Conservation (phyloP, 2,329 filamentous ascomycete species). For the Monascus ruber region DNA sequence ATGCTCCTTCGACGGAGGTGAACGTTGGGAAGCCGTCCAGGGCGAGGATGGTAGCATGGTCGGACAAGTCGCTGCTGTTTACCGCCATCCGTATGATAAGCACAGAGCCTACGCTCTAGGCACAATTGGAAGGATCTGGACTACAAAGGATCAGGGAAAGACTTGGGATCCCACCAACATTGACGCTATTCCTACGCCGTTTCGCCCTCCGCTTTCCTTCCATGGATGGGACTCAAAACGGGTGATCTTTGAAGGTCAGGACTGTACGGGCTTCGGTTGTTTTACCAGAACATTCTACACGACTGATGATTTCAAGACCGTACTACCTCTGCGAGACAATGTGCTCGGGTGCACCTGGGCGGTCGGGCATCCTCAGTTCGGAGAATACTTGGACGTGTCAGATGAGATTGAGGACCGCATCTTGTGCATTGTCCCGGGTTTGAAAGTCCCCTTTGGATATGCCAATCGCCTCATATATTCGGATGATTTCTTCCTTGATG, state of each 20-base stretch:
- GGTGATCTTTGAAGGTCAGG: slow-evolving; percentile 71
- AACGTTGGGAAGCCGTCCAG: slow-evolving; percentile 59
- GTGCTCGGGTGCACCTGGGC: slow-evolving; percentile 81
- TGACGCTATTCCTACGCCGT: slow-evolving; percentile 45
- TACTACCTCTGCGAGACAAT: slow-evolving; percentile 53
- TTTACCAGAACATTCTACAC: slow-evolving; percentile 61
- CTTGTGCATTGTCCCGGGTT: slow-evolving; percentile 67
- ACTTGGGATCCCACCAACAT: slow-evolving; percentile 67
- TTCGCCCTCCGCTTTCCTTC: slow-evolving; percentile 54
- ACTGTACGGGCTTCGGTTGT: slow-evolving; percentile 55
- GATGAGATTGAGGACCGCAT: slow-evolving; percentile 59
- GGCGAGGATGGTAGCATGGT: slow-evolving; percentile 44
- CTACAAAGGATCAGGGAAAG: slow-evolving; percentile 71
- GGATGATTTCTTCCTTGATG: slow-evolving; percentile 64
- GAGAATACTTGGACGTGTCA: slow-evolving; percentile 40
- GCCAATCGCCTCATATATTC: slow-evolving; percentile 72
- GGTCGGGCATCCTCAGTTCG: slow-evolving; percentile 60
- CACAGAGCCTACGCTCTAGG: slow-evolving; percentile 73
- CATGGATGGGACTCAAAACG: slow-evolving; percentile 74
- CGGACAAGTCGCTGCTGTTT: slow-evolving; percentile 44
- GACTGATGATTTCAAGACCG: slow-evolving; percentile 66
- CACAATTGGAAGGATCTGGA: slow-evolving; percentile 59
- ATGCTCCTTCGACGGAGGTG: slow-evolving; percentile 71
- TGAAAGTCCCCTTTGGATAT: slow-evolving; percentile 57
- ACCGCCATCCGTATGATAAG: slow-evolving; percentile 68